Base-by-base conservation (phyloP, 179 eudicot genomes). In the Silene noctiflora region DNA sequence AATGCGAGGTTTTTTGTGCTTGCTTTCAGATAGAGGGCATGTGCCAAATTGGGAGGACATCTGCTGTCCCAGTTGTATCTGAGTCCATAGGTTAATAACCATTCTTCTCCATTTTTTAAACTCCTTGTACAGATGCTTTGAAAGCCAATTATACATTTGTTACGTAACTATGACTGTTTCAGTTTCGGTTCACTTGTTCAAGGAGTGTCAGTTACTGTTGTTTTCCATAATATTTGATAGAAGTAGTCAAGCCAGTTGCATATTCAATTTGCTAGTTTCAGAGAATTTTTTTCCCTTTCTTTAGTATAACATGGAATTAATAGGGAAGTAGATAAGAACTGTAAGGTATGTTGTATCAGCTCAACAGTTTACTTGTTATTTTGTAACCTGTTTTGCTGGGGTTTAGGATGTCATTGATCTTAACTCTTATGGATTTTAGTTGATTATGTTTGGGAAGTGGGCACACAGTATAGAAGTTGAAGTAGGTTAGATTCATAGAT, bases 21-120 rank as follows among this genome's bases (percentile, higher is more conserved):
- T 75, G 12, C 76, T 61, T 68, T 14, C 87, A 95, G 99, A 93
- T 95, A 75, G 97, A 91, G 87, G 83, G 81, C 62, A 93, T 95
- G 92, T 88, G 96, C 81, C 88, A 81, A 79, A 85, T 74, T 39
- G 88, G 86, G 67, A 80, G 81, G 74, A 82, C 90, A 72, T 82
- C 86, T 76, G 98, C 95, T 31, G 88, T 93, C 78, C 99, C 99
- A 78, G 87, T 93, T 79, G 83, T 95, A 51, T 86, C 97, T 59
- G 99, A 93, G 62, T 91, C 95, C 75, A 91, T 86, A 89, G 99
- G 99, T 94, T 56, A 17, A 31, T 68, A 46, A 46, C 39, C 51
- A 61, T 76, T 6, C 24, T 68, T 4, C 33, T 39, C 17, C 33
- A 31, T 39, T 55, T 61, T 39, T 74, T 20, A 44, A 61, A 62